A percentile compares a stretch with the other conserved stretches of the same genome.
phyloP scores from a whole-genome alignment of 345 rosid species.

The Populus alba region DNA sequence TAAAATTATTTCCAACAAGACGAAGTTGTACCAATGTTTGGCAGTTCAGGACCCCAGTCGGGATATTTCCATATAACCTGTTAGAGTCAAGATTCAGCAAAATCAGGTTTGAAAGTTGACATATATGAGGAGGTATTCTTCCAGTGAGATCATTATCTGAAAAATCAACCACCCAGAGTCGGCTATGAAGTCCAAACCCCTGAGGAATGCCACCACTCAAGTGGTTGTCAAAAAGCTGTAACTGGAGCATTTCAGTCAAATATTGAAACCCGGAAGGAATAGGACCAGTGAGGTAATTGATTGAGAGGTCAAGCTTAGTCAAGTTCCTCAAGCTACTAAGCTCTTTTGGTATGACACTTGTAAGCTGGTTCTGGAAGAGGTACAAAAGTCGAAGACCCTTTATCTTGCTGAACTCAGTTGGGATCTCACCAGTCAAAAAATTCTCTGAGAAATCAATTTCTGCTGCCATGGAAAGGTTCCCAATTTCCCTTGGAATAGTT shows the following conservation, averaged over 20 bases:
- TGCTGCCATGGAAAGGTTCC: slow-evolving; percentile 44
- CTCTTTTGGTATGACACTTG: slow-evolving; percentile 63
- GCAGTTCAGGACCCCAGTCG: slow-evolving; percentile 57
- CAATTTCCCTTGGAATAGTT: slow-evolving; percentile 63
- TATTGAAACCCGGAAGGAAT: slow-evolving; percentile 65
- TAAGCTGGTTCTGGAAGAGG: slow-evolving; percentile 66
- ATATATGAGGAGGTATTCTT: slow-evolving; percentile 62
- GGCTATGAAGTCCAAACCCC: slow-evolving; percentile 52
- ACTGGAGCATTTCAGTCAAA: slow-evolving; percentile 45
- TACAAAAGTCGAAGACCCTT: slow-evolving; percentile 53
- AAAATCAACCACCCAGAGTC: slow-evolving; percentile 60
- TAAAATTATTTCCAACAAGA: slow-evolving; percentile 64
- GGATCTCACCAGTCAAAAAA: slow-evolving; percentile 55
- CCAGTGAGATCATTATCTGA: slow-evolving; percentile 62
- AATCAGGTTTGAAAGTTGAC: slow-evolving; percentile 58
- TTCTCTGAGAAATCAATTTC: slow-evolving; percentile 90
- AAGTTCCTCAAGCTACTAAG: slow-evolving; percentile 53
- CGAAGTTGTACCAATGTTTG: slow-evolving; percentile 61
- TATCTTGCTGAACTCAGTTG: slow-evolving; percentile 54
- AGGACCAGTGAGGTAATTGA: slow-evolving; percentile 56
- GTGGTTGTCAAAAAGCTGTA: slow-evolving; percentile 74
- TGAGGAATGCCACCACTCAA: slow-evolving; percentile 66
- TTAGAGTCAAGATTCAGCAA: slow-evolving; percentile 77
- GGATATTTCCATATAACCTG: slow-evolving; percentile 63
- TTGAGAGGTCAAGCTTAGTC: slow-evolving; percentile 72